These are phyloP conservation scores for Sergeia podlipaevii DNA, from an alignment of 208 protist genomes.

Conservation along the genomic window DNA sequence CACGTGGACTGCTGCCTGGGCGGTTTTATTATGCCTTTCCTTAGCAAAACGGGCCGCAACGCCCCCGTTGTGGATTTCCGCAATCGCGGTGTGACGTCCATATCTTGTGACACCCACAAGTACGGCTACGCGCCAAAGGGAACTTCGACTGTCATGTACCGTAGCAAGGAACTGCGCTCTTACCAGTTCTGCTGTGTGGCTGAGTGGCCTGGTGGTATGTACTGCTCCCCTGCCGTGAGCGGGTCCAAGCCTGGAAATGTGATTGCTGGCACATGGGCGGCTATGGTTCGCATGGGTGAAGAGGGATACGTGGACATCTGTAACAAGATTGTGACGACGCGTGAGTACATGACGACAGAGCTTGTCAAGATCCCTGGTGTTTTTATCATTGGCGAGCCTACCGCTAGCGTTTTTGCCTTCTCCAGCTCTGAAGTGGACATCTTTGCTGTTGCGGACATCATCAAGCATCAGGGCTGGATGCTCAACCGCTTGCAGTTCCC, in stretches of 20 bases:
- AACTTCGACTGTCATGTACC: conserved; percentile 95
- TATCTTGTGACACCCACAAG: conserved; percentile 99
- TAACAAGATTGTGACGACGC: conserved; percentile 71
- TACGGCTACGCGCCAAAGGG: conserved; percentile 99
- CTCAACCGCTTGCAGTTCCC: conserved; percentile 95
- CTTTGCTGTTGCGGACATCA: conserved; percentile 77
- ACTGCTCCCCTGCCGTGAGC: conserved; percentile 95
- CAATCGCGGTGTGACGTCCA: conserved; percentile 96
- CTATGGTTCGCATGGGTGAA: conserved; percentile 92
- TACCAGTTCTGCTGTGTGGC: conserved; percentile 95
- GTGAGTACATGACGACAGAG: conserved; percentile 71
- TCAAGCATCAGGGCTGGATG: conserved; percentile 89
- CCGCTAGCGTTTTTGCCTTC: conserved; percentile 88
- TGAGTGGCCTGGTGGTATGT: conserved; percentile 98
- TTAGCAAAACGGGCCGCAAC: conserved; percentile 86
- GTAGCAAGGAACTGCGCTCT: conserved; percentile 77
- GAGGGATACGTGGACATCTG: conserved; percentile 85
- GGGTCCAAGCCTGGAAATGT: conserved; percentile 94
- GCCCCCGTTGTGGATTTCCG: conserved; percentile 94
- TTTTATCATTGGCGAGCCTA: conserved; percentile 83
- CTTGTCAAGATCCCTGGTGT: conserved; percentile 66
- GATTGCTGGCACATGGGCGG: conserved; percentile 96
- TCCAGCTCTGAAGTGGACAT: conserved; percentile 86
- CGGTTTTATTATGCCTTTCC: conserved; percentile 97
- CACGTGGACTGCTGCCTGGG: conserved; percentile 99